phyloP scores from a whole-genome alignment of 2,329 filamentous ascomycete genomes.

The Penicillium polonicum region DNA sequence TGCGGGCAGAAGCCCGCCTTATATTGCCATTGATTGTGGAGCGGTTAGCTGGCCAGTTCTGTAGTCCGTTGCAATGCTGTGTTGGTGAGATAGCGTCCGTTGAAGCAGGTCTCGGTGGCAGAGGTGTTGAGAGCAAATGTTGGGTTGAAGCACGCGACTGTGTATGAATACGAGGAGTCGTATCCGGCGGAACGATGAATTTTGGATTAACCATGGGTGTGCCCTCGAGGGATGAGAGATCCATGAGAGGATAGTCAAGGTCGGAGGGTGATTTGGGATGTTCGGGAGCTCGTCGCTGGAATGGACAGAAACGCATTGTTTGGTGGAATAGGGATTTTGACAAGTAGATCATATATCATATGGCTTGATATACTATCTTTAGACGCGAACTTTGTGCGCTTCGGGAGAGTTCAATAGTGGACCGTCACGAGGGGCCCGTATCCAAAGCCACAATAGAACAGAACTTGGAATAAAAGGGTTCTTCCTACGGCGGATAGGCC shows the following conservation, averaged over 20 bases:
- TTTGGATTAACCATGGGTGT: constrained; percentile 30
- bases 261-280: neutral
- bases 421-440: constrained; percentile 15
- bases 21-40: neutral
- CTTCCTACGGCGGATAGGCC: neutral
- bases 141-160: constrained; percentile 9
- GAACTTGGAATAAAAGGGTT: neutral
- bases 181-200: constrained; percentile 12
- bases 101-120: constrained; percentile 14
- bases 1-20: neutral
- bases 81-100: neutral
- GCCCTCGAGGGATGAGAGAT: constrained; percentile 39
- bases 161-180: constrained; percentile 2
- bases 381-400: constrained; percentile 13
- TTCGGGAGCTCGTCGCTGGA: constrained; percentile 6
- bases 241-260: constrained; percentile 21
- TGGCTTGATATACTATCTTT: constrained; percentile 10
- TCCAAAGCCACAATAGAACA: constrained; percentile 5
- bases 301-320: constrained; percentile 13
- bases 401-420: constrained; percentile 6
- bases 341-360: neutral
- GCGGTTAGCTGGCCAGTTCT: neutral
- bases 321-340: neutral
- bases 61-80: neutral
- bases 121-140: constrained; percentile 19